Base-by-base conservation (phyloP, 164 flowering plant species). In the Litsea cubeba region DNA sequence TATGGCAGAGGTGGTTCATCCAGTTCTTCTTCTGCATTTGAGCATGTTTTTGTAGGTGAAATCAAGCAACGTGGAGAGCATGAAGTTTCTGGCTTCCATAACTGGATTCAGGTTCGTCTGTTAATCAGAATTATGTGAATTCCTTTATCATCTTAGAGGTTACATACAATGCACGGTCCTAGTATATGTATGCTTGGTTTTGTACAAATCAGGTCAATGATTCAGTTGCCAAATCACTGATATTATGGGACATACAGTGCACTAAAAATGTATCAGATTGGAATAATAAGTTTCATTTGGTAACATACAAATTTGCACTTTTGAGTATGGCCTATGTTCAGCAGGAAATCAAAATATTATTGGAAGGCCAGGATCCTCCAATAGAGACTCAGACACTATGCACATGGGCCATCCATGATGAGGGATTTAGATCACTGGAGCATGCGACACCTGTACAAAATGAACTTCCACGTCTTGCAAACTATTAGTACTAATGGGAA, bases 11-110 rank as follows among this genome's bases (percentile, higher is more conserved):
- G 96, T 60, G 98, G 98, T 79, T 76, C 96, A 65, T 90, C 90
- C 40, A 78, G 90, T 72, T 77, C 81, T 71, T 95, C 99, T 58
- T 95, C 97, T 67, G 94, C 98, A 72, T 95, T 93, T 79, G 99
- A 95, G 71, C 99, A 95, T 85, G 99, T 95, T 70, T 95, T 95
- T 81, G 99, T 95, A 72, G 99, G 99, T 51, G 99, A 95, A 85
- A 88, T 95, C 81, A 95, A 93, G 83, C 82, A 85, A 25, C 77
- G 78, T 4, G 94, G 86, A 67, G 96, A 88, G 76, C 77, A 88
- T 72, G 85, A 88, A 83, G 96, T 95, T 71, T 88, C 94, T 40
- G 99, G 99, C 64, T 95, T 95, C 80, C 98, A 93, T 76, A 95
- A 95, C 78, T 93, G 99, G 99, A 85, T 95, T 85, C 99, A 95